Evolutionary conservation across 2,329 filamentous ascomycete genomes (phyloP).

Genomic region (Alternaria incomplexa): DNA sequence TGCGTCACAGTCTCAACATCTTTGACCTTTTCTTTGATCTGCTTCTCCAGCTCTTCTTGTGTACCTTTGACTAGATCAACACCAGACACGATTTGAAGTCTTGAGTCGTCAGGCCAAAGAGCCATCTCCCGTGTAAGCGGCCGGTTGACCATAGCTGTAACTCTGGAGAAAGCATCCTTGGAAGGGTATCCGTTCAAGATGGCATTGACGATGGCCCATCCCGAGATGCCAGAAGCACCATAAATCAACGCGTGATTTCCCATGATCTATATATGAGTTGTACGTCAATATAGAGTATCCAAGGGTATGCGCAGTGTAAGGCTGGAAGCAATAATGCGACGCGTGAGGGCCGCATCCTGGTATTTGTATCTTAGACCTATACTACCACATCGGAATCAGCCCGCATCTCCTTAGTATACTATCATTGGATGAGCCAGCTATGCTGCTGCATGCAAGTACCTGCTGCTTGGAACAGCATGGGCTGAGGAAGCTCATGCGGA

Average conservation of each 20-base stretch:
- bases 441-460: slow-evolving; percentile 1
- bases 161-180: slow-evolving; percentile 52
- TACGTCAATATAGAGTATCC: not conserved
- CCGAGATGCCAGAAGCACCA: slow-evolving; percentile 58
- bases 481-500: slow-evolving; percentile 21
- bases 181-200: slow-evolving; percentile 56
- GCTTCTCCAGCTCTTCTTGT: slow-evolving; percentile 40
- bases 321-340: not conserved
- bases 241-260: slow-evolving; percentile 44
- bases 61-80: slow-evolving; percentile 49
- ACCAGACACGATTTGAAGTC: slow-evolving; percentile 49
- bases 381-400: not conserved
- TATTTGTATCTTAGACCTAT: not conserved
- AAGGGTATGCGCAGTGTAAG: not conserved
- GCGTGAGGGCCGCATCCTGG: not conserved
- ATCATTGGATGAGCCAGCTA: not conserved
- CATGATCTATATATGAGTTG: slow-evolving; percentile 13
- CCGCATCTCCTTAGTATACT: not conserved
- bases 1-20: slow-evolving; percentile 49
- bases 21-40: slow-evolving; percentile 44
- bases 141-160: slow-evolving; percentile 58
- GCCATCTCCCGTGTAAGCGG: slow-evolving; percentile 44
- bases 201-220: slow-evolving; percentile 58
- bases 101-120: slow-evolving; percentile 45
- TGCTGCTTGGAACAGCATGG: not conserved